A percentile compares a stretch with the other conserved stretches of the same genome.
These are phyloP conservation scores for Ophiostoma sp. DNA, from an alignment of 2,329 filamentous ascomycete genomes.

Conservation along the genomic window DNA sequence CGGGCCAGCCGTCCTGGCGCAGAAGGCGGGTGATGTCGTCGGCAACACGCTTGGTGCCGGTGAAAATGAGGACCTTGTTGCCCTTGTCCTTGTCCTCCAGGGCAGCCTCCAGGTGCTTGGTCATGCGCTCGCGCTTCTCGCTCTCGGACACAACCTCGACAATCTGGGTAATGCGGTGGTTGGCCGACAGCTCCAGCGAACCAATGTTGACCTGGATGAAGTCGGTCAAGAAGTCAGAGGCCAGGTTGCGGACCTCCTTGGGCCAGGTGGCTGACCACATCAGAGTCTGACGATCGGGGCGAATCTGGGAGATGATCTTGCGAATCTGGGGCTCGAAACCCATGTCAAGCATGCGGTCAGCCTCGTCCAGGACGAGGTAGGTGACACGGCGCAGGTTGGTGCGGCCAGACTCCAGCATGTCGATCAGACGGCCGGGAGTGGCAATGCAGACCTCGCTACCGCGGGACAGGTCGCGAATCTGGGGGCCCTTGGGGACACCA, in stretches of 20 bases:
- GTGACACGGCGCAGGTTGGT: slow-evolving; percentile 97
- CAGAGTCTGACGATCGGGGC: slow-evolving; percentile 95
- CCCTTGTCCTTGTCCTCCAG: slow-evolving; percentile 94
- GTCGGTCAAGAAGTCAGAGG: slow-evolving; percentile 83
- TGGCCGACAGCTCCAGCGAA: slow-evolving; percentile 91
- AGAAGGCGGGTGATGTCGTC: slow-evolving; percentile 97
- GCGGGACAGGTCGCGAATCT: slow-evolving; percentile 89
- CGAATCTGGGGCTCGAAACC: slow-evolving; percentile 99
- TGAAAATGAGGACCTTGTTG: slow-evolving; percentile 95
- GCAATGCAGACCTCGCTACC: slow-evolving; percentile 99
- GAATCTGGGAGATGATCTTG: slow-evolving; percentile 97
- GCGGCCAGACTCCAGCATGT: slow-evolving; percentile 96
- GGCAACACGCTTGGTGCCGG: slow-evolving; percentile 86
- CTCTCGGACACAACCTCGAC: slow-evolving; percentile 94
- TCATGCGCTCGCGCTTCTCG: slow-evolving; percentile 96
- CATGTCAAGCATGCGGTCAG: slow-evolving; percentile 99
- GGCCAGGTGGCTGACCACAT: slow-evolving; percentile 99
- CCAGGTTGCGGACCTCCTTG: slow-evolving; percentile 92
- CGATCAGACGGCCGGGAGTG: slow-evolving; percentile 93
- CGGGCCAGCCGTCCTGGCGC: slow-evolving; percentile 95
- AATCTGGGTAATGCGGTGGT: slow-evolving; percentile 96
- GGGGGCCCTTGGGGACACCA: slow-evolving; percentile 94
- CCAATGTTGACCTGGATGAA: slow-evolving; percentile 99
- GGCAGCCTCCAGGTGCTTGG: slow-evolving; percentile 94
- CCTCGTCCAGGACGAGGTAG: slow-evolving; percentile 96